Evolutionary conservation across 768 basidiomycete genomes (phyloP).

Genomic region (Termitomyces sp.): DNA sequence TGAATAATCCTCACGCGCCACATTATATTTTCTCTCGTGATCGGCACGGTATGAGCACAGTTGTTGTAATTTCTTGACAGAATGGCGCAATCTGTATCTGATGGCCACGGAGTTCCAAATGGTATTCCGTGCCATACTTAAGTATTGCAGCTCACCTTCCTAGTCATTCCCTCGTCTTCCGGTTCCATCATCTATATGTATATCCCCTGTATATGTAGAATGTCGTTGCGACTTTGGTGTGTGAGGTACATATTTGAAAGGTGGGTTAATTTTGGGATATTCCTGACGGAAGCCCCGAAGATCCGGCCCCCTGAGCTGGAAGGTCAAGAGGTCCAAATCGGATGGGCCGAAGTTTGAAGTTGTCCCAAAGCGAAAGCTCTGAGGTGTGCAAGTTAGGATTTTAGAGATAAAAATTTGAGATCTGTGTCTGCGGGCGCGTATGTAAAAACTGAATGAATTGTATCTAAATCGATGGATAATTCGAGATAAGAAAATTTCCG

Average conservation of each 20-base stretch:
- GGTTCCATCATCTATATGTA: neutral
- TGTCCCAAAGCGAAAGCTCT: neutral
- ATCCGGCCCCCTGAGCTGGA: neutral
- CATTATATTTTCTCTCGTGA: constrained; percentile 4
- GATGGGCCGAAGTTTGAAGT: neutral
- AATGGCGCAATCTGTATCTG: constrained; percentile 20
- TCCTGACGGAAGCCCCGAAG: neutral
- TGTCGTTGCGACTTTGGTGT: neutral
- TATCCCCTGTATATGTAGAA: neutral
- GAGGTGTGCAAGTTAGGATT: neutral
- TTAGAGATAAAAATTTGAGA: neutral
- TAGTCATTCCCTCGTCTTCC: neutral
- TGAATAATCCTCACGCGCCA: neutral
- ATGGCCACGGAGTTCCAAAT: constrained; percentile 10
- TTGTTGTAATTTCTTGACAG: constrained; percentile 17
- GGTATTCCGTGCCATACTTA: neutral
- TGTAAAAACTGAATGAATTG: neutral
- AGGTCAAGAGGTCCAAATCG: neutral
- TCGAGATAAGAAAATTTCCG: neutral
- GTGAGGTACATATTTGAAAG: neutral
- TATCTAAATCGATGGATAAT: neutral
- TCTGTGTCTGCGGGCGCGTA: neutral
- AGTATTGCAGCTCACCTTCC: too few species aligned
- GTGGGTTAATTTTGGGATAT: neutral
- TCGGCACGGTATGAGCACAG: constrained; percentile 16